Percentiles rank a stretch among this genome's conserved stretches.
Conservation (phyloP, 805 yeast species). For the Debaryomyces tyrocola region DNA sequence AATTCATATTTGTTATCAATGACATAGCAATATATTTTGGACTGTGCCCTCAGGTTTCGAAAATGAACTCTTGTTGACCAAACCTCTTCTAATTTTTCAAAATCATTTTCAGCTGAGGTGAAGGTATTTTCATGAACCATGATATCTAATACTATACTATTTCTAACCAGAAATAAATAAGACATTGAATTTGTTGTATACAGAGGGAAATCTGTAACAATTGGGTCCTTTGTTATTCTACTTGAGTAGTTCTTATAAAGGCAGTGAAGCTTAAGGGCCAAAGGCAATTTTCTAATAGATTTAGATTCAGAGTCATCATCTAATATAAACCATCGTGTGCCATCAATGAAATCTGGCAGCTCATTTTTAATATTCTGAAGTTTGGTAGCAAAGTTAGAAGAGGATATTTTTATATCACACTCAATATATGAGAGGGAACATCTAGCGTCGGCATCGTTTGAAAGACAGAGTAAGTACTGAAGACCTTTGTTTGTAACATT, state of each 20-base stretch:
- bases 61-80: slow-evolving; percentile 14
- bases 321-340: slow-evolving; percentile 24
- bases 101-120: neutral
- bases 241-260: slow-evolving; percentile 14
- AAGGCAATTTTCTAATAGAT: slow-evolving; percentile 18
- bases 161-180: slow-evolving; percentile 1
- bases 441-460: neutral
- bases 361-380: neutral
- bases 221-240: slow-evolving; percentile 5
- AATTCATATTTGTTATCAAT: slow-evolving; percentile 7
- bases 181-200: slow-evolving; percentile 4
- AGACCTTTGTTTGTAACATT: slow-evolving; percentile 11
- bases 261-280: slow-evolving; percentile 23
- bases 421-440: slow-evolving; percentile 14
- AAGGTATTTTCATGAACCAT: slow-evolving; percentile 12
- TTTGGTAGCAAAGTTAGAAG: slow-evolving; percentile 2
- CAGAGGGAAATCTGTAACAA: neutral
- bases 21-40: slow-evolving; percentile 3
- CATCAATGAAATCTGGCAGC: slow-evolving; percentile 10
- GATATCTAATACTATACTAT: slow-evolving; percentile 11
- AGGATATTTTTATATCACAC: slow-evolving; percentile 10
- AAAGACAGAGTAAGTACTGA: neutral
- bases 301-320: slow-evolving; percentile 9
- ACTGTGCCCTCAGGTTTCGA: slow-evolving; percentile 6
- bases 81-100: slow-evolving; percentile 1